Percentiles rank a stretch among this genome's conserved stretches.
phyloP scores from a whole-genome alignment of 2,329 filamentous ascomycete species.

The Ciborinia camelliae region DNA sequence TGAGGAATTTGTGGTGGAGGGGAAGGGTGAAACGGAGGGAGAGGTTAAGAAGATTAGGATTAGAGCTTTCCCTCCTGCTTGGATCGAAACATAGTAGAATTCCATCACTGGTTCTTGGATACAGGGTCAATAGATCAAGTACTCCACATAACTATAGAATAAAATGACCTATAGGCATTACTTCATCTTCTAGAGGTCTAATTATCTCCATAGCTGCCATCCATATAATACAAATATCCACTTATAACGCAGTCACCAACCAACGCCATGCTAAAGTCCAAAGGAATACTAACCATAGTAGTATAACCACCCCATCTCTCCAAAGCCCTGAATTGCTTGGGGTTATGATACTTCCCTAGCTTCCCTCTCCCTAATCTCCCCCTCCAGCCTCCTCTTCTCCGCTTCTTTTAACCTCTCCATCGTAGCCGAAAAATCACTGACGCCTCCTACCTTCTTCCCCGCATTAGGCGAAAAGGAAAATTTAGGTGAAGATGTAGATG shows the following conservation, averaged over 20 bases:
- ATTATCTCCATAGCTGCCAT: not conserved
- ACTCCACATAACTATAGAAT: not conserved
- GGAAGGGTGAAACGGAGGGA: conserved; percentile 39
- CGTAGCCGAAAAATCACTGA: conserved; percentile 42
- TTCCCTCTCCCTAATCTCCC: conserved; percentile 43
- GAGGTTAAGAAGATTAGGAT: conserved; percentile 50
- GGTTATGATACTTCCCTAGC: conserved; percentile 24
- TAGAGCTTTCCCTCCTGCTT: conserved; percentile 81
- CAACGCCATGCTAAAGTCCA: conserved; percentile 35
- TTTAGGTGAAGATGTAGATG: conserved; percentile 36
- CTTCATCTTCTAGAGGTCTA: not conserved
- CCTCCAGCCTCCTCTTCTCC: conserved; percentile 51
- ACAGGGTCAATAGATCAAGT: not conserved
- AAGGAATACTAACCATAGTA: conserved; percentile 12
- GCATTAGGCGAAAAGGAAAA: conserved; percentile 36
- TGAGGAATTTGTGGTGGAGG: conserved; percentile 48
- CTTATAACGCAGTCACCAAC: conserved; percentile 25
- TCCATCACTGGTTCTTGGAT: not conserved
- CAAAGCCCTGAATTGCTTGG: too few relatives aligned
- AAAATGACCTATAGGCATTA: not conserved
- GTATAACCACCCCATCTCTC: not conserved
- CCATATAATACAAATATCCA: not conserved
- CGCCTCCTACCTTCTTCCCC: conserved; percentile 30
- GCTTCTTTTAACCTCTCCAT: conserved; percentile 56
- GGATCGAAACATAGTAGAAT: conserved; percentile 44